These are phyloP conservation scores for Scortechinia acanthostroma DNA, from an alignment of 2,329 filamentous ascomycete species.

Conservation along the genomic window DNA sequence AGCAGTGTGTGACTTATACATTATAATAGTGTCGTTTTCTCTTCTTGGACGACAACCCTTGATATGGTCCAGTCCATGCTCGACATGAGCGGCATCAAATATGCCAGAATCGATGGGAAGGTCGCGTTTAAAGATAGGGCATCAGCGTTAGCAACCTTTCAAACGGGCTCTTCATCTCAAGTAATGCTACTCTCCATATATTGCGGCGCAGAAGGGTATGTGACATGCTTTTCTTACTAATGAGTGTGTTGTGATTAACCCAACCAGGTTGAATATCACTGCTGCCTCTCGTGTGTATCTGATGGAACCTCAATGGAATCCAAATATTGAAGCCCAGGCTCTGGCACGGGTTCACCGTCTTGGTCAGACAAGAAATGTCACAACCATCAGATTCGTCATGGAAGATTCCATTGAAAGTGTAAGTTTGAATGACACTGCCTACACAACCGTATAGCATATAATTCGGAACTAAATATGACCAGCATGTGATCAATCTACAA, in stretches of 20 bases:
- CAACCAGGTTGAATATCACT: conserved; percentile 84
- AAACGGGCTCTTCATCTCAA: conserved; percentile 61
- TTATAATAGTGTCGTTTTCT: conserved; percentile 93
- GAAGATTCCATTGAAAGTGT: no score
- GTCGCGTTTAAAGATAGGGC: conserved; percentile 74
- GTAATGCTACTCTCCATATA: conserved; percentile 91
- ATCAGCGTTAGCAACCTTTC: conserved; percentile 71
- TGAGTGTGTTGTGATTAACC: conserved; percentile 82
- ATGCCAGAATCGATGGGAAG: conserved; percentile 79
- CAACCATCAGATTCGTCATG: conserved; percentile 88
- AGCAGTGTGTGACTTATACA: no score
- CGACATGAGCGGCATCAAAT: conserved; percentile 56
- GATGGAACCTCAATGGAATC: conserved; percentile 98
- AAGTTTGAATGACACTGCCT: no score
- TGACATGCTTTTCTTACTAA: no score
- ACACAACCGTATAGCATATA: no score
- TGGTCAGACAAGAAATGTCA: conserved; percentile 81
- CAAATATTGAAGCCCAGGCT: conserved; percentile 87
- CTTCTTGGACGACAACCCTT: conserved; percentile 89
- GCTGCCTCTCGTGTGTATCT: conserved; percentile 82
- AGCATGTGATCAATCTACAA: no score
- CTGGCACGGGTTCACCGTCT: conserved; percentile 87
- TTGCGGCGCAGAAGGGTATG: no score
- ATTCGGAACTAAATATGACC: no score
- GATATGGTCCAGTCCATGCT: conserved; percentile 85